Percentiles rank a stretch among this genome's conserved stretches.
Evolutionary conservation across 2,329 filamentous ascomycete genomes (phyloP).

Genomic region (Colletotrichum musae): DNA sequence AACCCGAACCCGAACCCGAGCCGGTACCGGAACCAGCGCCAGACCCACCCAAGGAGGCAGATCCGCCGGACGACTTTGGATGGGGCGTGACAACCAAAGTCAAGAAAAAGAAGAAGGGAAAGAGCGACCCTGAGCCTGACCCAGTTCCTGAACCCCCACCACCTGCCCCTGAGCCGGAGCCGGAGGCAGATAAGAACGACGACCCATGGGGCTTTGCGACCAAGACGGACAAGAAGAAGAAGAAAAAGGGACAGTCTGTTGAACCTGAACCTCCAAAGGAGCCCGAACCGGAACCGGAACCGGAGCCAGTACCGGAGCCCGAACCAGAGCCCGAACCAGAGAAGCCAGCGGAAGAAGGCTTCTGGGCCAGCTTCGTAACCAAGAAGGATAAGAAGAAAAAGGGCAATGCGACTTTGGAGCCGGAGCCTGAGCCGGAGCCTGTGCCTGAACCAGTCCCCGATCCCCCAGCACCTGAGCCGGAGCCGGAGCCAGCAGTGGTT

Average conservation of each 20-base stretch:
- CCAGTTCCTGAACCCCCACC: slow-evolving; percentile 30
- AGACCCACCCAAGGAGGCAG: slow-evolving; percentile 43
- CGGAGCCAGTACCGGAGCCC: slow-evolving; percentile 34
- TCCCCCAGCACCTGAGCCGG: slow-evolving; percentile 40
- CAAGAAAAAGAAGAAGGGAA: slow-evolving; percentile 51
- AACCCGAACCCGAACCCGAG: slow-evolving; percentile 28
- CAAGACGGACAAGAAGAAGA: slow-evolving; percentile 58
- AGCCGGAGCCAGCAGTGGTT: slow-evolving; percentile 40
- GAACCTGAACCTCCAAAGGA: slow-evolving; percentile 42
- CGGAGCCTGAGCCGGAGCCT: slow-evolving; percentile 39
- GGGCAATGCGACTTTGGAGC: slow-evolving; percentile 46
- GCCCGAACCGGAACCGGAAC: slow-evolving; percentile 42
- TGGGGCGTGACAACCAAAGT: slow-evolving; percentile 47
- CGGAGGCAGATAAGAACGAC: slow-evolving; percentile 40
- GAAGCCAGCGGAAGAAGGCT: slow-evolving; percentile 45
- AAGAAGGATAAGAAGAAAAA: slow-evolving; percentile 52
- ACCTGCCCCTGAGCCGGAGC: slow-evolving; percentile 42
- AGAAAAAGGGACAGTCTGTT: slow-evolving; percentile 49
- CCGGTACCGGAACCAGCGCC: slow-evolving; percentile 35
- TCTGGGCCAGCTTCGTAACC: slow-evolving; percentile 47
- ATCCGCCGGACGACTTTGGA: slow-evolving; percentile 30
- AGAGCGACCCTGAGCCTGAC: slow-evolving; percentile 31
- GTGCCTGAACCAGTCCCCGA: background rate
- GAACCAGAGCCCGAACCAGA: slow-evolving; percentile 47
- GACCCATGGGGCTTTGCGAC: slow-evolving; percentile 44